Evolutionary conservation across 2,329 filamentous ascomycete species (phyloP).

Genomic region (Ophiostoma quercus): DNA sequence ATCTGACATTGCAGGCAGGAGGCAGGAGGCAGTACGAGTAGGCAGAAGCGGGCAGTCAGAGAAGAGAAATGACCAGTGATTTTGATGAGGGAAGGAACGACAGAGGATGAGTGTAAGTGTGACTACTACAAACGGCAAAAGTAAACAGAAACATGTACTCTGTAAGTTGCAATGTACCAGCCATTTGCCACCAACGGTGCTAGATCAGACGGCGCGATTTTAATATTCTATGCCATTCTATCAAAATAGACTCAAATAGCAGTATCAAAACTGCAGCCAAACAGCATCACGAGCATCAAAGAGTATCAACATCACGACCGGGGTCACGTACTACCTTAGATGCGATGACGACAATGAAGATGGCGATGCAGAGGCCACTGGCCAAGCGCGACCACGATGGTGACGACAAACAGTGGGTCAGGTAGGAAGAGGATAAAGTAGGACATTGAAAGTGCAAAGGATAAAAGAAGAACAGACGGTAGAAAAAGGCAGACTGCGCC

Average conservation of each 20-base stretch:
- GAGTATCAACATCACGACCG: not conserved
- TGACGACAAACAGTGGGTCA: not conserved
- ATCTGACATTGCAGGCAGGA: not conserved
- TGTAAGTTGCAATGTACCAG: too few relatives aligned
- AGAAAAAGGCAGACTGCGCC: not conserved
- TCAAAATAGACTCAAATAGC: too few relatives aligned
- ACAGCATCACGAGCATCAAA: not conserved
- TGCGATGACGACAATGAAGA: not conserved
- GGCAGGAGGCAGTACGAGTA: not conserved
- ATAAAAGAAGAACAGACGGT: not conserved
- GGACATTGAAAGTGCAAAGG: not conserved
- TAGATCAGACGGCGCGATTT: too few relatives aligned
- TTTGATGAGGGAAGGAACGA: not conserved
- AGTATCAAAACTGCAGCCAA: not conserved
- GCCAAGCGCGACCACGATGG: not conserved
- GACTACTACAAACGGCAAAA: not conserved
- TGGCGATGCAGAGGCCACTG: slow-evolving; percentile 10
- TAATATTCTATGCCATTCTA: too few relatives aligned
- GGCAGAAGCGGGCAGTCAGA: not conserved
- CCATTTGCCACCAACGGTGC: too few relatives aligned
- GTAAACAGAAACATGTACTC: not conserved
- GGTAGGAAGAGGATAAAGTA: not conserved
- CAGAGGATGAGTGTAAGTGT: not conserved
- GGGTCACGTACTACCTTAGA: not conserved
- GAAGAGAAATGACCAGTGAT: not conserved